Evolutionary conservation across 768 basidiomycete genomes (phyloP).

Genomic region (Tulasnella sp.): DNA sequence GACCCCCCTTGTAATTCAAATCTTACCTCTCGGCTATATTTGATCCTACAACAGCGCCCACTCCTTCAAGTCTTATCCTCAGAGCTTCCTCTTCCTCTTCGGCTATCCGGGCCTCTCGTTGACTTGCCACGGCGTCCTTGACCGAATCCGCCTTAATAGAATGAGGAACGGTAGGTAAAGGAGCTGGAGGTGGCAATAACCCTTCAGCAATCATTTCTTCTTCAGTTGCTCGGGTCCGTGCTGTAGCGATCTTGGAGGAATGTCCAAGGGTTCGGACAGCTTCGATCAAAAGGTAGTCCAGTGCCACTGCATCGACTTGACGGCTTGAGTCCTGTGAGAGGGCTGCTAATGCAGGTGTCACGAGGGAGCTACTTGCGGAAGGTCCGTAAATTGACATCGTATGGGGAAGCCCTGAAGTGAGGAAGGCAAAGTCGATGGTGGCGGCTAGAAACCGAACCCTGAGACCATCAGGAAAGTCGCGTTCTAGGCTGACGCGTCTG

Average conservation of each 20-base stretch:
- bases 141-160: constrained; percentile 33
- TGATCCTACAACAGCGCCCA: constrained; percentile 79
- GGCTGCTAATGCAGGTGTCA: constrained; percentile 19
- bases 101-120: constrained; percentile 23
- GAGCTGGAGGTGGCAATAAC: constrained; percentile 46
- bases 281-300: constrained; percentile 81
- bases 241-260: constrained; percentile 64
- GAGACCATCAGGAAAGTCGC: not conserved
- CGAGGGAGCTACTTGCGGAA: constrained; percentile 25
- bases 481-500: constrained; percentile 20
- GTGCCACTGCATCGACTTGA: constrained; percentile 22
- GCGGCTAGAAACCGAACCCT: not conserved
- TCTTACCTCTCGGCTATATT: constrained; percentile 78
- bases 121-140: constrained; percentile 35
- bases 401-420: not conserved
- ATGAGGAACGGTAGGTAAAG: constrained; percentile 27
- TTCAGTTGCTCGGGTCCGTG: constrained; percentile 60
- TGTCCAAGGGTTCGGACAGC: constrained; percentile 63
- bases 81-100: constrained; percentile 73
- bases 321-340: constrained; percentile 22
- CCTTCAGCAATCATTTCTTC: constrained; percentile 74
- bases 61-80: constrained; percentile 61
- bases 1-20: not conserved
- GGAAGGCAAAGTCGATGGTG: not conserved
- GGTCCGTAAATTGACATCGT: constrained; percentile 18